Conservation (phyloP, 495 filamentous ascomycete genomes). For the Penicillium parvum region DNA sequence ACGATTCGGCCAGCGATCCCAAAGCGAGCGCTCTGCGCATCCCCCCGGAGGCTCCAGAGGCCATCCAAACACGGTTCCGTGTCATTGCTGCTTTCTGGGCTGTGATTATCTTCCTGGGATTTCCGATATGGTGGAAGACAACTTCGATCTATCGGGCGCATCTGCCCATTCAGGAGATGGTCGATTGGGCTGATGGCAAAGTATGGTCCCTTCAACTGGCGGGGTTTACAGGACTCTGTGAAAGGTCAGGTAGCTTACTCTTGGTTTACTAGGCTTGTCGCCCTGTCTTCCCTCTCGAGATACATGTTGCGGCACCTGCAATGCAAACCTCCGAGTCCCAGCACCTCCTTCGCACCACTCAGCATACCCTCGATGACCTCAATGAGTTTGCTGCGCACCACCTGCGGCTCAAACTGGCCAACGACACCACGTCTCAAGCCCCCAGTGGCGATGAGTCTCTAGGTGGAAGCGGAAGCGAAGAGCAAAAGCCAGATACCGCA, state of each 20-base stretch:
- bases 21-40: conserved; percentile 29
- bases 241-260: conserved; percentile 9
- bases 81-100: conserved; percentile 91
- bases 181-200: conserved; percentile 89
- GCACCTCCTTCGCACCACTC: conserved; percentile 74
- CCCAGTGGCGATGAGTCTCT: not conserved
- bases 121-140: conserved; percentile 97
- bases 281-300: conserved; percentile 80
- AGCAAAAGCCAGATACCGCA: conserved; percentile 48
- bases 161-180: conserved; percentile 82
- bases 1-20: conserved; percentile 11
- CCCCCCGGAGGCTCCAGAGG: conserved; percentile 70
- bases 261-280: conserved; percentile 62
- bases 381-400: conserved; percentile 93
- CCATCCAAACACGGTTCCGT: conserved; percentile 59
- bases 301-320: conserved; percentile 67
- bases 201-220: conserved; percentile 39
- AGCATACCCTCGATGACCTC: conserved; percentile 83
- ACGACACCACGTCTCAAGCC: conserved; percentile 27
- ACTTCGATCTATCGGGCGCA: conserved; percentile 88
- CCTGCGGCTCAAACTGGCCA: conserved; percentile 67
- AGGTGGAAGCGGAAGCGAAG: not conserved
- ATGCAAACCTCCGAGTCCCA: conserved; percentile 66
- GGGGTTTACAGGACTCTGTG: not conserved
- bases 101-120: conserved; percentile 74